These are phyloP conservation scores for Aspergillus versicolor DNA, from an alignment of 2,329 filamentous ascomycete genomes.

Conservation along the genomic window DNA sequence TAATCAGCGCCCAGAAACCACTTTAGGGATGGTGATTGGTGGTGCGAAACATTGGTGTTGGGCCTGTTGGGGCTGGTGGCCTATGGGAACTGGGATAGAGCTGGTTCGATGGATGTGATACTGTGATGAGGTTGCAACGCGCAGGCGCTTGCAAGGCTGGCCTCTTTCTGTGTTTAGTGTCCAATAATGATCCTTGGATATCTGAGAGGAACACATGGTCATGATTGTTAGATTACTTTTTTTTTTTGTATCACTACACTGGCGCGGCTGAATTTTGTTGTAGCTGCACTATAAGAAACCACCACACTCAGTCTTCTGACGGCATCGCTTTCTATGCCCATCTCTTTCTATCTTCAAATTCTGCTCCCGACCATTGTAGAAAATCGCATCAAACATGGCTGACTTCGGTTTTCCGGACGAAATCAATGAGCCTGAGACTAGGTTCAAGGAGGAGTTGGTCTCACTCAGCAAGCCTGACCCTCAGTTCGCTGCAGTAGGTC, in stretches of 20 bases:
- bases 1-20: slow-evolving; percentile 15
- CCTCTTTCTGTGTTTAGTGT: background rate
- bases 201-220: background rate
- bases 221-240: too few relatives aligned
- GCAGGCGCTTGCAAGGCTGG: background rate
- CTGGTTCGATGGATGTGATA: background rate
- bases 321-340: too few relatives aligned
- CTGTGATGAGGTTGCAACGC: background rate
- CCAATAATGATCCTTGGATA: background rate
- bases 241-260: too few relatives aligned
- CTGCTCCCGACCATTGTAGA: background rate
- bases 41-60: background rate
- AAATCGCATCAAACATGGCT: background rate
- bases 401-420: background rate
- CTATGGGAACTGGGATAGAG: background rate
- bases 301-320: too few relatives aligned
- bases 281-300: too few relatives aligned
- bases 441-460: background rate
- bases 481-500: background rate
- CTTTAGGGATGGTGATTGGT: background rate
- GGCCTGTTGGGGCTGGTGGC: background rate
- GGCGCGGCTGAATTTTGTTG: too few relatives aligned
- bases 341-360: background rate
- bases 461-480: background rate
- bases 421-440: background rate